Percentiles rank a stretch among this genome's conserved stretches.
Conservation (phyloP, 768 basidiomycete genomes). For the Lanmaoa rubissima region DNA sequence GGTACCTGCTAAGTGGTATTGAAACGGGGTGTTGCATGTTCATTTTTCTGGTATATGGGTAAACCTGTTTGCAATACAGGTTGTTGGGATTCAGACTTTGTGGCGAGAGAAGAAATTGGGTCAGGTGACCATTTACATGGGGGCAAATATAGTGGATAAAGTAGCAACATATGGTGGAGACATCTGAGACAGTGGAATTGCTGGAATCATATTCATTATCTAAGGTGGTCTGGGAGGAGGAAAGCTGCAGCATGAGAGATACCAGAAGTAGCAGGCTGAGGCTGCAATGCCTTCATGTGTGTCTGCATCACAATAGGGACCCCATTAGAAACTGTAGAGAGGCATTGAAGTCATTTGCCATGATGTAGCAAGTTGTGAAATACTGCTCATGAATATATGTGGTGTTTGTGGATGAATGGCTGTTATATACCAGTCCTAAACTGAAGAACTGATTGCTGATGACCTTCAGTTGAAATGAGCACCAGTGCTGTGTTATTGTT, state of each 20-base stretch:
- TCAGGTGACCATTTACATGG: too few species aligned
- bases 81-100: too few species aligned
- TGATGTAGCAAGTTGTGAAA: conserved; percentile 23
- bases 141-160: conserved; percentile 23
- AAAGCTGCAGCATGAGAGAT: conserved; percentile 46
- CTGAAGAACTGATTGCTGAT: conserved; percentile 47
- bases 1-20: too few species aligned
- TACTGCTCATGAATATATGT: conserved; percentile 23
- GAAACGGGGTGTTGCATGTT: too few species aligned
- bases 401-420: conserved; percentile 21
- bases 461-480: conserved; percentile 46
- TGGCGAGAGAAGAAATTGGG: too few species aligned
- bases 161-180: conserved; percentile 32
- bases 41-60: too few species aligned
- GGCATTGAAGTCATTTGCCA: conserved; percentile 20
- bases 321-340: conserved; percentile 37
- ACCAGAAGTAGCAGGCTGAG: conserved; percentile 51
- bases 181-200: conserved; percentile 30
- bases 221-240: conserved; percentile 37
- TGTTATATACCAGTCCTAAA: conserved; percentile 39
- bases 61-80: too few species aligned
- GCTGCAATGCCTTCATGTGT: conserved; percentile 59
- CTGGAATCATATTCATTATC: conserved; percentile 33
- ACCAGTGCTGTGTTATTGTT: conserved; percentile 51
- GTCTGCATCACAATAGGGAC: conserved; percentile 57